Percentiles rank a stretch among this genome's conserved stretches.
Conservation (phyloP, 352 stramenopile genomes). For the Phytophthora melonis region DNA sequence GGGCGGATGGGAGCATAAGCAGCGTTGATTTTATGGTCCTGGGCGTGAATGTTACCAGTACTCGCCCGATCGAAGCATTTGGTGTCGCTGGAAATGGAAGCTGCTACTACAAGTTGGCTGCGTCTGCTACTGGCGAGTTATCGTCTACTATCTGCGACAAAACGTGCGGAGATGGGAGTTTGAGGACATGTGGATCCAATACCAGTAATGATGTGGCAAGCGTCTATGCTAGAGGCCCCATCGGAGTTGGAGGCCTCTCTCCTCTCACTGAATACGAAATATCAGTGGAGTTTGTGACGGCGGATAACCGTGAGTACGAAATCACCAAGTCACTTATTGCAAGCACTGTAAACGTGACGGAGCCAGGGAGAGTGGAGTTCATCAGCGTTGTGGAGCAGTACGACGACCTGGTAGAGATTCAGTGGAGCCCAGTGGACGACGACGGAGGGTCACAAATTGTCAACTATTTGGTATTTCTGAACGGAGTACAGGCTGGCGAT, state of each 20-base stretch:
- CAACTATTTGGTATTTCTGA: constrained; percentile 58
- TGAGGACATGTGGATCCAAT: constrained; percentile 29
- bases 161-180: constrained; percentile 23
- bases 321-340: constrained; percentile 37
- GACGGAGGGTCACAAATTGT: constrained; percentile 47
- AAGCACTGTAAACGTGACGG: constrained; percentile 42
- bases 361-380: constrained; percentile 44
- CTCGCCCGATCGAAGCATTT: constrained; percentile 28
- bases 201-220: constrained; percentile 32
- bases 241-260: constrained; percentile 47
- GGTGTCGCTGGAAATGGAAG: constrained; percentile 39
- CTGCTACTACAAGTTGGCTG: constrained; percentile 54
- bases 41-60: constrained; percentile 24
- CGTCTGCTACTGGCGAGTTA: not conserved
- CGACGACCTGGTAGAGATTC: constrained; percentile 47
- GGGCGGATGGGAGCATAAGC: constrained; percentile 38
- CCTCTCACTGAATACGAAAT: constrained; percentile 51
- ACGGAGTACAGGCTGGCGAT: constrained; percentile 41
- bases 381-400: constrained; percentile 42
- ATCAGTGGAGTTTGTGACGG: constrained; percentile 34
- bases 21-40: constrained; percentile 55
- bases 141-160: constrained; percentile 27
- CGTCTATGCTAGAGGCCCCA: constrained; percentile 39
- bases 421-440: constrained; percentile 55
- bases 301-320: constrained; percentile 44